Conservation (phyloP, 768 basidiomycete species). For the Pleurotus tuber-regium region DNA sequence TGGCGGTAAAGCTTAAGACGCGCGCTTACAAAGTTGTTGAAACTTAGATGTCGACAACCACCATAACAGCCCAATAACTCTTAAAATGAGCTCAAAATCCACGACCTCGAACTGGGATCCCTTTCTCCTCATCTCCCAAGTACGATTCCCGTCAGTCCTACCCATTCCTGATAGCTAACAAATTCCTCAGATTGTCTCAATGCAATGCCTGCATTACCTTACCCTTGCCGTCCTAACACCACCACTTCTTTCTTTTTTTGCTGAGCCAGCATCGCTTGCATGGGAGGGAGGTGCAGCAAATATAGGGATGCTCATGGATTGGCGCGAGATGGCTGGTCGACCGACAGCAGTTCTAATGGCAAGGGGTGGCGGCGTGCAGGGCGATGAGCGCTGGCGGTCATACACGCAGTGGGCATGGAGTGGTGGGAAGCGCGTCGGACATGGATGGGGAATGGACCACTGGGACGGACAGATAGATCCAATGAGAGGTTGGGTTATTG, state of each 20-base stretch:
- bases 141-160: no score
- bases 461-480: conserved; percentile 77
- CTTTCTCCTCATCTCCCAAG: not conserved
- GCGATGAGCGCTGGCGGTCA: conserved; percentile 62
- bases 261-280: conserved; percentile 63
- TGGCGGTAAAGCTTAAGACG: no score
- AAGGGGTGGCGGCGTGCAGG: conserved; percentile 47
- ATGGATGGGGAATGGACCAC: conserved; percentile 47
- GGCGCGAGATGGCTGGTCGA: conserved; percentile 90
- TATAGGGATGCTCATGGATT: conserved; percentile 88
- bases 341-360: conserved; percentile 51
- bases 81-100: not conserved
- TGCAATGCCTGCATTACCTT: conserved; percentile 94
- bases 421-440: conserved; percentile 72
- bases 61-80: no score
- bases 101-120: not conserved
- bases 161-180: no score
- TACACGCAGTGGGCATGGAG: conserved; percentile 72
- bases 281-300: conserved; percentile 81
- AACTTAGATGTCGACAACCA: no score
- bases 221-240: conserved; percentile 82
- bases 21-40: no score
- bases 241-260: conserved; percentile 71
- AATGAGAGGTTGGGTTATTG: conserved; percentile 87
- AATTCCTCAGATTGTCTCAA: conserved; percentile 92